phyloP scores from a whole-genome alignment of 805 yeast species.

The Hemisphaericaspora nanyangensis region DNA sequence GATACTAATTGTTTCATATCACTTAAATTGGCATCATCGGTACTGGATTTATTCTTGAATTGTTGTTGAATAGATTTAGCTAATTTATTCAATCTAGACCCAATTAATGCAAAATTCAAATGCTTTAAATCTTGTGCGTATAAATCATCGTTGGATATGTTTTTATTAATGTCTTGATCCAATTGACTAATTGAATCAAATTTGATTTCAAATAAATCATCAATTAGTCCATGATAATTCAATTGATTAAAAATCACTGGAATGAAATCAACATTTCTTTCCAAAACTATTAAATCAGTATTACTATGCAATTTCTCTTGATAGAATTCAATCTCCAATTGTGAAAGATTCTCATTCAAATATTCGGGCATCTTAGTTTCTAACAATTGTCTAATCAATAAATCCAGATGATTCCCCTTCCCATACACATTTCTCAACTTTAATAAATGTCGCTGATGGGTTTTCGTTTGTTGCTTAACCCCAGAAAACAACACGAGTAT shows the following conservation, averaged over 20 bases:
- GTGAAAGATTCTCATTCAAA: slow-evolving; percentile 30
- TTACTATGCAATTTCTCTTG: slow-evolving; percentile 39
- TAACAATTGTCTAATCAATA: slow-evolving; percentile 41
- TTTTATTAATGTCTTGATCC: slow-evolving; percentile 8
- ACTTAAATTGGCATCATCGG: slow-evolving; percentile 12
- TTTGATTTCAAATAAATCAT: slow-evolving; percentile 59
- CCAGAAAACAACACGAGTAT: slow-evolving; percentile 30
- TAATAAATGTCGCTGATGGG: slow-evolving; percentile 17
- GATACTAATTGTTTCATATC: slow-evolving; percentile 73
- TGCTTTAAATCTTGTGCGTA: slow-evolving; percentile 46
- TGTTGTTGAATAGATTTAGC: slow-evolving; percentile 71
- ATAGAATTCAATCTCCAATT: slow-evolving; percentile 36
- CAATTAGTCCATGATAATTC: slow-evolving; percentile 78
- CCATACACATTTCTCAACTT: slow-evolving; percentile 54
- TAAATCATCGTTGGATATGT: slow-evolving; percentile 11
- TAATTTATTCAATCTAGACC: slow-evolving; percentile 61
- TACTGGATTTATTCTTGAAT: slow-evolving; percentile 31
- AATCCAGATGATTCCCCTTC: slow-evolving; percentile 55
- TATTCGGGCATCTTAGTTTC: slow-evolving; percentile 33
- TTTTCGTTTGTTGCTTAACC: slow-evolving; percentile 12
- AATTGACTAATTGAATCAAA: slow-evolving; percentile 25
- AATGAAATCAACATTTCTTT: slow-evolving; percentile 69
- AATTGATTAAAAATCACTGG: slow-evolving; percentile 73
- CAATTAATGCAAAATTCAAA: slow-evolving; percentile 76
- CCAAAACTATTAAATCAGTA: slow-evolving; percentile 73